Percentiles rank a stretch among this genome's conserved stretches.
Evolutionary conservation across 306 rosid genomes (phyloP).

Genomic region (Vigna nakashimae): DNA sequence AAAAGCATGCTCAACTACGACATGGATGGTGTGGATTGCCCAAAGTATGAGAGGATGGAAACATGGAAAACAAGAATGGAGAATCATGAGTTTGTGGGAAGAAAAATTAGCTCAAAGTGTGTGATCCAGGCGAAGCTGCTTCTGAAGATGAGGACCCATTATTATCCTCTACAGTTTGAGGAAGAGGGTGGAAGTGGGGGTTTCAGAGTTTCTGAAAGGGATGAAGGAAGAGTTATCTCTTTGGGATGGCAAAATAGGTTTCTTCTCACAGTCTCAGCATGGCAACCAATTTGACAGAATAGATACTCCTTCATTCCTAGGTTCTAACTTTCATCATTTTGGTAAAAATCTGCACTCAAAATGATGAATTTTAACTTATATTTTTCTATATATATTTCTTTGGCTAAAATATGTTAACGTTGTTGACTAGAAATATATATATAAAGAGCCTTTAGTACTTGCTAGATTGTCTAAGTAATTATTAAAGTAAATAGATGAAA

Average conservation of each 20-base stretch:
- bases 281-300: constrained; percentile 53
- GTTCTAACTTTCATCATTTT: constrained; percentile 47
- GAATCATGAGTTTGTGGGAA: constrained; percentile 57
- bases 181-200: constrained; percentile 56
- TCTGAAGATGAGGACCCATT: constrained; percentile 68
- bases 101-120: constrained; percentile 58
- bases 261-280: constrained; percentile 69
- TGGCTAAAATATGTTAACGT: constrained; percentile 29
- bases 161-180: constrained; percentile 56
- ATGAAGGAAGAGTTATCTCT: constrained; percentile 65
- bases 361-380: constrained; percentile 30
- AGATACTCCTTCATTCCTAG: background rate
- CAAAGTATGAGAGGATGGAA: constrained; percentile 58
- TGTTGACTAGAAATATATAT: constrained; percentile 18
- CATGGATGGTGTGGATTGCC: constrained; percentile 43
- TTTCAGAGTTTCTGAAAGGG: constrained; percentile 67
- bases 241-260: constrained; percentile 77
- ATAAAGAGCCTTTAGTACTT: constrained; percentile 7
- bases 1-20: constrained; percentile 60
- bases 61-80: constrained; percentile 72
- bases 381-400: background rate
- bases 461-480: constrained; percentile 5
- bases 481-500: constrained; percentile 37
- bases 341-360: constrained; percentile 21
- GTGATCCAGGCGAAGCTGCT: constrained; percentile 72